Evolutionary conservation across 2,329 filamentous ascomycete species (phyloP).

Genomic region (Epichloe typhina): DNA sequence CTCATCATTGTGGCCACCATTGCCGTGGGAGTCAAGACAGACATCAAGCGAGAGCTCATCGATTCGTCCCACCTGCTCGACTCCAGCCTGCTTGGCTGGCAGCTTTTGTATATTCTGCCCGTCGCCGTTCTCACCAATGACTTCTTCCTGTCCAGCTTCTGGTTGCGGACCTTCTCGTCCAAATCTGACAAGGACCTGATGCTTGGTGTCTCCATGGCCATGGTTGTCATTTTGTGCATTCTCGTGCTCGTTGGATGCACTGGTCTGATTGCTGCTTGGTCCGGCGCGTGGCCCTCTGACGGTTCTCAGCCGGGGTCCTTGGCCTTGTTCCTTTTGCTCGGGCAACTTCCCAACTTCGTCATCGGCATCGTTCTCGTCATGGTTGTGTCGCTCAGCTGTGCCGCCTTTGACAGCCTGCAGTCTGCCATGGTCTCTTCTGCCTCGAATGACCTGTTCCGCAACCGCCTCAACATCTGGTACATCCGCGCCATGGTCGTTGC

Average conservation of each 20-base stretch:
- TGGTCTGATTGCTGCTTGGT: slow-evolving; percentile 67
- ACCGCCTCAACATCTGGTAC: slow-evolving; percentile 62
- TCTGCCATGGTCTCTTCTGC: slow-evolving; percentile 76
- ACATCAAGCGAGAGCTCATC: slow-evolving; percentile 58
- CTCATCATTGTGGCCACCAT: slow-evolving; percentile 66
- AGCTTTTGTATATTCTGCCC: slow-evolving; percentile 72
- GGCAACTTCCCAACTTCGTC: slow-evolving; percentile 65
- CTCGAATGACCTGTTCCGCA: slow-evolving; percentile 75
- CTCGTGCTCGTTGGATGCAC: slow-evolving; percentile 59
- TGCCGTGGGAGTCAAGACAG: slow-evolving; percentile 61
- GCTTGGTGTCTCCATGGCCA: slow-evolving; percentile 59
- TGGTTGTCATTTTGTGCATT: slow-evolving; percentile 51
- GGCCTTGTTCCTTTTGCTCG: slow-evolving; percentile 63
- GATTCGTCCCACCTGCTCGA: slow-evolving; percentile 56
- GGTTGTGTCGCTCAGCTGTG: slow-evolving; percentile 62
- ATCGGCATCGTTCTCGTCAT: slow-evolving; percentile 71
- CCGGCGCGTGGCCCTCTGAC: slow-evolving; percentile 54
- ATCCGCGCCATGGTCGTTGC: slow-evolving; percentile 58
- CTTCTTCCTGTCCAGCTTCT: slow-evolving; percentile 76
- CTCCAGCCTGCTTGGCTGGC: slow-evolving; percentile 63
- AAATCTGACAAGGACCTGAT: slow-evolving; percentile 67
- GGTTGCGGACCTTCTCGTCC: slow-evolving; percentile 72
- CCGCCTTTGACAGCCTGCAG: slow-evolving; percentile 70
- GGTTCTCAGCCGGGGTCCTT: slow-evolving; percentile 46
- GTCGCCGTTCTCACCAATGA: slow-evolving; percentile 73